Base-by-base conservation (phyloP, 495 filamentous ascomycete species). In the Elasticomyces elasticus region DNA sequence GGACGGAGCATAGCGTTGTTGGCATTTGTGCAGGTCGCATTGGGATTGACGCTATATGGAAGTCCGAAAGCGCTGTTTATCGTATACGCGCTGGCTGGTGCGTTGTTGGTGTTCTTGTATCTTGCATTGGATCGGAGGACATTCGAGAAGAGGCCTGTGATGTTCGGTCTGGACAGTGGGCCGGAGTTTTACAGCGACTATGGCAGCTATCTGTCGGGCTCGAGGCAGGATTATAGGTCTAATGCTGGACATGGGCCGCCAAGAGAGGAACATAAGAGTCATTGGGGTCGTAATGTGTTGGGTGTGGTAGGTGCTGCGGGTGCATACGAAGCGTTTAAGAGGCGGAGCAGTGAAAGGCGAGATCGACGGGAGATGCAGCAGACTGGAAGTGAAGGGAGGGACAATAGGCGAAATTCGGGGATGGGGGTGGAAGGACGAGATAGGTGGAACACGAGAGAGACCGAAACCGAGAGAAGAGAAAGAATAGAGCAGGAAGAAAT, bases 41-140 rank as follows among this genome's bases (percentile, higher is more conserved):
- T 97, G 0, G 92, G 92, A 0, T 76, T 98, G 46, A 90, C 89
- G 3, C 76, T 98, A 11, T 98, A 96, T 62, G 92, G 92, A 15
- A 92, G 89, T 28, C 92, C 94, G 13, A 80, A 85, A 65, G 71
- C 72, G 12, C 72, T 88, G 0, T 98, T 98, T 65, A 83, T 97
- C 52, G 72, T 96, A 4, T 98, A 83, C 63, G 74, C 91, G 0
- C 55, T 96, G 1, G 85, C 79, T 62, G 83, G 79, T 62, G 81
- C 78, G 11, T 74, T 79, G 15, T 71, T 91, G 11, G 53, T 94
- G 5, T 52, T 85, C 1, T 54, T 74, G 15, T 94, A 84, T 66
- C 89, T 95, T 57, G 70, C 89, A 26, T 72, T 94, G 10, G 82
- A 78, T 43, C 53, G 53, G n/a, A 15, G 11, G 44, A 89, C 83